Base-by-base conservation (phyloP, 2,329 filamentous ascomycete species). In the Curvularia hawaiiensis region DNA sequence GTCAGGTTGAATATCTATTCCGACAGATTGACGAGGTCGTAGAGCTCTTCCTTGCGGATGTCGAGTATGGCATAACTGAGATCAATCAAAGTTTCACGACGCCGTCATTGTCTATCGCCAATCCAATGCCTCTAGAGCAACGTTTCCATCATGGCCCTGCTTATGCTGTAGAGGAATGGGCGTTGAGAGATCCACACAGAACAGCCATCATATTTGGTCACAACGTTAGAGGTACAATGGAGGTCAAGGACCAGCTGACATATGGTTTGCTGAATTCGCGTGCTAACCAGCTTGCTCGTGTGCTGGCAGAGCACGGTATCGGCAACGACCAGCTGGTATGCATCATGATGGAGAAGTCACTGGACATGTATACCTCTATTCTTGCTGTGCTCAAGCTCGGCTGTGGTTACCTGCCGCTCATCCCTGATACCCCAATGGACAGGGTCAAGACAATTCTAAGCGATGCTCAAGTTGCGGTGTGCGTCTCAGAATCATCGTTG, bases 381-480 rank as follows among this genome's bases (percentile, higher is more conserved):
- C 79, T 97, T 30, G 92, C 86, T 1, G 83, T 88, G 22, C 75
- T 91, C 31, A 96, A 96, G 68, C 79, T 86, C 5, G 91, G 91
- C 9, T 88, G 87, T 66, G 91, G 88, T 8, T 95, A 96, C 68
- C 77, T 96, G n/a, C 91, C 92, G 0, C 80, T 96, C 4, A 82
- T 91, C 0, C 89, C 90, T 0, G 86, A 84, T n/a, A 90, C 88
- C 0, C 91, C 92, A 0, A 22, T 69, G 0, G 82, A 85, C 10
- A 82, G 90, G 50, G 78, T 90, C 0, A 72, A 79, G 3, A 78
- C 82, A 3, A 90, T 95, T 22, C 63, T 96, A 16, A 61, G 75
- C 1, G 86, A 91, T 64, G 84, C 89, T 0, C 74, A 79, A 0
- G 80, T 88, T 10, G 72, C 70, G 22, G 60, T 84, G 3, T 81